Evolutionary conservation across 176 grass and related monocot species (phyloP).

Genomic region (Paspalum notatum): DNA sequence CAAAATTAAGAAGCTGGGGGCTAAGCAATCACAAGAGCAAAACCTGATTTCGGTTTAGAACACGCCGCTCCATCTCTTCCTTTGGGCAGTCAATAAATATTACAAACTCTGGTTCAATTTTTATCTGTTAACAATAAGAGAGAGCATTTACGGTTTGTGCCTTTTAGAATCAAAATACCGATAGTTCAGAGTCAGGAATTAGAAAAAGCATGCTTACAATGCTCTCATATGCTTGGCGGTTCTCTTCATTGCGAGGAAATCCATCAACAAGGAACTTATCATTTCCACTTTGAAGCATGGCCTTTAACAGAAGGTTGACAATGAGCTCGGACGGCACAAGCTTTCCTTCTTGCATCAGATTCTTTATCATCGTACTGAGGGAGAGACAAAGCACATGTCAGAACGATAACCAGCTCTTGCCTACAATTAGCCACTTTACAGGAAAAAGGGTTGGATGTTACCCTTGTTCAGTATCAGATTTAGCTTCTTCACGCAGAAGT

Average conservation of each 20-base stretch:
- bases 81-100: constrained; percentile 72
- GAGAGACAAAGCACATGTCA: not conserved
- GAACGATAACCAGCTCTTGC: not conserved
- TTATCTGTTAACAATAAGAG: constrained; percentile 42
- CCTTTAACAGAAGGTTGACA: constrained; percentile 63
- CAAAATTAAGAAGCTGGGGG: not conserved
- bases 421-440: not conserved
- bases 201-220: constrained; percentile 49
- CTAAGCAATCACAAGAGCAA: not conserved
- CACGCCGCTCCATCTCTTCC: constrained; percentile 61
- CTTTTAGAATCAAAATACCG: not conserved
- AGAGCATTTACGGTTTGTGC: not conserved
- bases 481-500: constrained; percentile 60
- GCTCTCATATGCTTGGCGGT: constrained; percentile 57
- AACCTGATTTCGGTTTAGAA: constrained; percentile 64
- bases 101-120: constrained; percentile 69
- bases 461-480: constrained; percentile 62
- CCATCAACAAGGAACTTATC: constrained; percentile 90
- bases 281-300: constrained; percentile 73
- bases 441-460: not conserved
- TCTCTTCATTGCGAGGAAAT: constrained; percentile 78
- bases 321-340: constrained; percentile 60
- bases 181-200: not conserved
- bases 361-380: constrained; percentile 66
- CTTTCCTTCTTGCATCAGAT: constrained; percentile 82